Evolutionary conservation across 305 asterid genomes (phyloP), one percentile per base, ranked within the genome.

Genomic region (Striga hermonthica): DNA sequence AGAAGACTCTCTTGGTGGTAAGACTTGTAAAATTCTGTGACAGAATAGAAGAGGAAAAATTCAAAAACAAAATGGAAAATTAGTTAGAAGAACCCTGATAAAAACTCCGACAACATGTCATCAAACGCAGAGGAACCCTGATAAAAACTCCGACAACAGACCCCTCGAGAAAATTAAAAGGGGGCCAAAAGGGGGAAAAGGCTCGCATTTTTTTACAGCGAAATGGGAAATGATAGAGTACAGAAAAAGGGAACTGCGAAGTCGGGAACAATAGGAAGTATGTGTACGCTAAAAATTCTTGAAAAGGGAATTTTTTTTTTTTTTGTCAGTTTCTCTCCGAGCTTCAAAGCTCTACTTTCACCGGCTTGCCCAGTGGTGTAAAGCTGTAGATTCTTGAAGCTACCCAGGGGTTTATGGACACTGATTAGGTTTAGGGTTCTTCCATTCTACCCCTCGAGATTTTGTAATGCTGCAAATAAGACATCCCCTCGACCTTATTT

Each of bases 1-100:
- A 45, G 48, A 70, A 55, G 13, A 12, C 28, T 55, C 15, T 55
- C 16, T 48, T 49, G 66, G 66, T 36, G 5, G 14, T 49, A 14
- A 40, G 65, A 16, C 47, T 69, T 68, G 43, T 66, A 65, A 14
- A 62, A 7, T 44, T 65, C 75, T 60, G 70, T 34, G 43, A 63
- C 48, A 64, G 2, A 44, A 48, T 14, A 43, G 38, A 62, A 57
- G 15, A 57, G 57, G 61, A 34, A 64, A 48, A 70, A 66, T 65
- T 54, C n/a, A 37, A n/a, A 57, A 35, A 15, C 16, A 39, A 7
- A 41, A 40, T 9, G 50, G 1, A 15, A 40, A 14, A 45, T 8
- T 39, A 4, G 14, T 34, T 14, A 6, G 16, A 7, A 40, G 38
- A 15, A 36, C 37, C 15, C 39, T 16, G 15, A 7, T 4, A 40